A percentile compares a stretch with the other conserved stretches of the same genome.
Evolutionary conservation across 495 filamentous ascomycete species (phyloP).

Genomic region (Lasiosphaeria hispida): DNA sequence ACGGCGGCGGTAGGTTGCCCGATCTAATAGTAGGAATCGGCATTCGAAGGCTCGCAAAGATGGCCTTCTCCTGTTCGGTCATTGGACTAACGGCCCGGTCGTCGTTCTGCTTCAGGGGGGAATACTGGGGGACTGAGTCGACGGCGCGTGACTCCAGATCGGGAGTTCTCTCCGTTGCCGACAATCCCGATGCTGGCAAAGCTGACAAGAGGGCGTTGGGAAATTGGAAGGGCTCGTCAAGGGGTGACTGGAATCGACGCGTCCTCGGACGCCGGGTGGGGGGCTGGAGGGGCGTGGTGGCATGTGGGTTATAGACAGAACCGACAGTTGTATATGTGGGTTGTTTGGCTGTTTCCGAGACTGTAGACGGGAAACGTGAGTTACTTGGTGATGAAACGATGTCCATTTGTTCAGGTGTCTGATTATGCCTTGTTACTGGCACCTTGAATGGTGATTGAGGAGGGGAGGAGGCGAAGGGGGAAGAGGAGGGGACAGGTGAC

Average conservation of each 20-base stretch:
- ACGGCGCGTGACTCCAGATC: conserved; percentile 20
- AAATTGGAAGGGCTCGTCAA: conserved; percentile 16
- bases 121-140: conserved; percentile 32
- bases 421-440: background rate
- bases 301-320: conserved; percentile 43
- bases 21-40: conserved; percentile 22
- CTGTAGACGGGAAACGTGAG: background rate
- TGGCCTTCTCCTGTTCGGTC: conserved; percentile 4
- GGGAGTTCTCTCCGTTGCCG: conserved; percentile 10
- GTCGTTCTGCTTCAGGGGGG: conserved; percentile 49
- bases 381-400: background rate
- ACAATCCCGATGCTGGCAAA: conserved; percentile 10
- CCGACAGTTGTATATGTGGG: conserved; percentile 47
- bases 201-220: conserved; percentile 21
- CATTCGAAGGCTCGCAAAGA: conserved; percentile 13
- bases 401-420: background rate
- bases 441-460: background rate
- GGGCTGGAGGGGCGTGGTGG: conserved; percentile 38
- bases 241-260: conserved; percentile 24
- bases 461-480: background rate
- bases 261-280: conserved; percentile 44
- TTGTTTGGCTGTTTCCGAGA: conserved; percentile 12
- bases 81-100: conserved; percentile 43
- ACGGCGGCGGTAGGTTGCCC: conserved; percentile 24
- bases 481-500: background rate